Evolutionary conservation across 2,329 filamentous ascomycete species (phyloP), one percentile per base, ranked within the genome.

Genomic region (Akanthomyces uredinophilus): DNA sequence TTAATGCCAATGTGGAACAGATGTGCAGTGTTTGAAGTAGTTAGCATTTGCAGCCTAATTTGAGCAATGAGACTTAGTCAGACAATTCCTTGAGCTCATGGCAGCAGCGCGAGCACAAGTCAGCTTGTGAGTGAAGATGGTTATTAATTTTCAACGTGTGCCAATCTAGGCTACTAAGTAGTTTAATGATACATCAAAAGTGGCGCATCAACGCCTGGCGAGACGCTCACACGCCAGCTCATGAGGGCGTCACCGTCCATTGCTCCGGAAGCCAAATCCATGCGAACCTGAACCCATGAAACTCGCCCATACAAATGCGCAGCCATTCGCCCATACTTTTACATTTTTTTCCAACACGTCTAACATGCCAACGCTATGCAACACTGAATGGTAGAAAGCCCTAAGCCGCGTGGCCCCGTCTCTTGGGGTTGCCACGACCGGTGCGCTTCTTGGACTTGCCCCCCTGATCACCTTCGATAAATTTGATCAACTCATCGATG

Each of bases 401-500:
- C 46, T 59, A 61, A 13, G 50, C 54, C 35, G 57, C 60, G 22
- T 65, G 58, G 24, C 82, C 80, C 56, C 83, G 75, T 64, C 80
- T 76, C 75, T 86, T 87, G 13, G 83, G 83, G 65, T 84, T 85
- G 65, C 78, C 79, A 32, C 81, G 79, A 58, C 78, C 75, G 44
- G 80, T 72, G 54, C 81, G 79, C 73, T 86, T 86, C 77, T 87
- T 87, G n/a, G 76, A 74, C 64, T 76, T 79, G 66, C 78, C 77
- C 70, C 81, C 79, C 64, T 80, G 77, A 60, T 86, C 83, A 49
- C 93, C 94, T 75, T 98, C 95, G 68, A 99, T 98, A 76, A 94
- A 98, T 75, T 90, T 91, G 72, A 99, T 82, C 46, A 99, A 79
- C 74, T 99, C 94, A 69, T 98, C 93, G 65, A 99, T 92, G 77